Evolutionary conservation across 2,329 filamentous ascomycete species (phyloP).

Genomic region (Penicillium palitans): DNA sequence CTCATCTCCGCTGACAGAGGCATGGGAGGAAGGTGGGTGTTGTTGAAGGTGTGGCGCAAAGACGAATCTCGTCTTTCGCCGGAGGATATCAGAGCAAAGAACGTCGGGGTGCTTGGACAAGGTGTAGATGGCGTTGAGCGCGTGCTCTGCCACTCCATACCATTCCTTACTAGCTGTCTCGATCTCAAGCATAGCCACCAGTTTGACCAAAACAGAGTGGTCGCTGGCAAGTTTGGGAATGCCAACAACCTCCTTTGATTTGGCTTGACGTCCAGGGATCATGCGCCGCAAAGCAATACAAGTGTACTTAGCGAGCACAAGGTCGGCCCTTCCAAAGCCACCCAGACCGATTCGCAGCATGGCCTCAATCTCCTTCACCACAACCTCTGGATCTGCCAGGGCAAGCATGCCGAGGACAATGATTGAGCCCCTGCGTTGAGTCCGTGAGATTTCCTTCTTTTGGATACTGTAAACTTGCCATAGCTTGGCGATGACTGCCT

Average conservation of each 20-base stretch:
- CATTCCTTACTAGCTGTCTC: conserved; percentile 90
- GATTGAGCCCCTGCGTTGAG: conserved; percentile 86
- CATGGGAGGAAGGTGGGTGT: conserved; percentile 29
- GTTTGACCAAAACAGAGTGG: conserved; percentile 77
- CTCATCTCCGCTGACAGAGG: conserved; percentile 34
- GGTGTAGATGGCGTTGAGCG: conserved; percentile 91
- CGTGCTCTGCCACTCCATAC: conserved; percentile 92
- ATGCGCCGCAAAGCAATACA: conserved; percentile 91
- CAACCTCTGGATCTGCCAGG: conserved; percentile 86
- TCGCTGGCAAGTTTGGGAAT: conserved; percentile 84
- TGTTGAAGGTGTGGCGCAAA: conserved; percentile 56
- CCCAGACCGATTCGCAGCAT: conserved; percentile 91
- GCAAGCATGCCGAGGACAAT: conserved; percentile 97
- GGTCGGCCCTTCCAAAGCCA: conserved; percentile 72
- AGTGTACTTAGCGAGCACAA: conserved; percentile 90
- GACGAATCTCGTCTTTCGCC: conserved; percentile 80
- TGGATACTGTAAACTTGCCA: conserved; percentile 98
- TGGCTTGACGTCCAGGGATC: conserved; percentile 79
- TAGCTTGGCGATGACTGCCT: conserved; percentile 82
- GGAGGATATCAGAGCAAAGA: conserved; percentile 85
- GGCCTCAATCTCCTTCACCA: conserved; percentile 90
- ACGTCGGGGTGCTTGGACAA: conserved; percentile 92
- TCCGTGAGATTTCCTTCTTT: conserved; percentile 87
- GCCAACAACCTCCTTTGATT: conserved; percentile 60
- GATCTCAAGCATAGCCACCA: conserved; percentile 83